These are phyloP conservation scores for Hypoxylon rubiginosum DNA, from an alignment of 2,329 filamentous ascomycete species.

Conservation along the genomic window DNA sequence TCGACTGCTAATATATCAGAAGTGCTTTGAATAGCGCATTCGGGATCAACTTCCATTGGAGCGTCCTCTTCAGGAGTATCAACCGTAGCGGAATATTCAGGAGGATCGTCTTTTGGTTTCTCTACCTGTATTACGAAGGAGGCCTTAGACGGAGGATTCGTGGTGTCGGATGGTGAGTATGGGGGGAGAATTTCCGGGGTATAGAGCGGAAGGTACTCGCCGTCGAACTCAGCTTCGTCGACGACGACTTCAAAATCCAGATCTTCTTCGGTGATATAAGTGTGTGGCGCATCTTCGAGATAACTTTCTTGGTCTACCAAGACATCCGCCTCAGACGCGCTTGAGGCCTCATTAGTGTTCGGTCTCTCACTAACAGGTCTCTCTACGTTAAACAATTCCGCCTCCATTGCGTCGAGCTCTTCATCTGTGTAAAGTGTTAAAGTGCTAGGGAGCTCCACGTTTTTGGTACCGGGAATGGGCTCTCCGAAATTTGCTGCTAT, in stretches of 20 bases:
- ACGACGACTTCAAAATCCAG: background rate
- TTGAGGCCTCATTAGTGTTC: background rate
- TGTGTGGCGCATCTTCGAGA: background rate
- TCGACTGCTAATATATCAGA: background rate
- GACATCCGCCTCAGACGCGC: background rate
- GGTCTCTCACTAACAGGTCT: background rate
- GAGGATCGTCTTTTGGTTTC: background rate
- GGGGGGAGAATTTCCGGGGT: slow-evolving; percentile 1
- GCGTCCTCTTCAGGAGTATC: background rate
- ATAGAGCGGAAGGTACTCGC: slow-evolving; percentile 20
- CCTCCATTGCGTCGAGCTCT: slow-evolving; percentile 30
- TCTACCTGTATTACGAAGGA: background rate
- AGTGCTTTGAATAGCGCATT: too few species aligned
- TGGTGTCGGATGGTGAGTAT: background rate
- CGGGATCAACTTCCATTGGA: background rate
- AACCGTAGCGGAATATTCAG: background rate
- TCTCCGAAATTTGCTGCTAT: slow-evolving; percentile 24
- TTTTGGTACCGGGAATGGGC: slow-evolving; percentile 14
- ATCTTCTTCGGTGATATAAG: background rate
- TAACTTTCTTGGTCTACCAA: background rate
- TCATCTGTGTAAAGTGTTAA: slow-evolving; percentile 30
- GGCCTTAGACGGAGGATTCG: background rate
- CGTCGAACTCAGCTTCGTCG: slow-evolving; percentile 8
- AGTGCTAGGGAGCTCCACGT: slow-evolving; percentile 26
- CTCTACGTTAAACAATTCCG: background rate